Conservation (phyloP, 495 filamentous ascomycete species). For the Cudoniella acicularis region DNA sequence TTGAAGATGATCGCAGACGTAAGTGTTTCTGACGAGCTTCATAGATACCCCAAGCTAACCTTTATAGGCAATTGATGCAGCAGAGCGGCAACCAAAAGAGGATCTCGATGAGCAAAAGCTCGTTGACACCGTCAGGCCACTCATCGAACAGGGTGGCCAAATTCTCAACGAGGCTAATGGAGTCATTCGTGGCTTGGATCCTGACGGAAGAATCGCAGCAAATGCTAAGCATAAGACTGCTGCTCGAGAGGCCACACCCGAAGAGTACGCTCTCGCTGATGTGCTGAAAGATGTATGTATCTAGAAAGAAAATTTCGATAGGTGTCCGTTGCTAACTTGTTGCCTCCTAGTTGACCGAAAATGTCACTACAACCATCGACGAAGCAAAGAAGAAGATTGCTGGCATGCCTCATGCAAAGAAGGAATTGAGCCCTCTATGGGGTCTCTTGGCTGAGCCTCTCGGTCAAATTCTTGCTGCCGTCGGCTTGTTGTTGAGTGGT, state of each 20-base stretch:
- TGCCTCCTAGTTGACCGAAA: slow-evolving; percentile 43
- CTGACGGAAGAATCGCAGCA: slow-evolving; percentile 80
- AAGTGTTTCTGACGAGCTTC: slow-evolving; percentile 27
- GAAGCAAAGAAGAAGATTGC: slow-evolving; percentile 79
- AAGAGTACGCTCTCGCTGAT: slow-evolving; percentile 84
- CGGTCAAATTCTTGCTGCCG: slow-evolving; percentile 89
- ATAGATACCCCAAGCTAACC: slow-evolving; percentile 7
- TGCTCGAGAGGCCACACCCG: slow-evolving; percentile 76
- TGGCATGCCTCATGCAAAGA: slow-evolving; percentile 92
- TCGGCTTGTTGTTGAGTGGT: slow-evolving; percentile 78
- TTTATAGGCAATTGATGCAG: slow-evolving; percentile 66
- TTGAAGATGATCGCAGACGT: slow-evolving; percentile 85
- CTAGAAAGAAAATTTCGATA: neutral
- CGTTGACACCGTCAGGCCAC: slow-evolving; percentile 77
- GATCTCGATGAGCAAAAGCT: slow-evolving; percentile 89
- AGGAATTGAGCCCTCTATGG: slow-evolving; percentile 88
- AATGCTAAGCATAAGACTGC: slow-evolving; percentile 80
- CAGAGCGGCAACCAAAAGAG: slow-evolving; percentile 80
- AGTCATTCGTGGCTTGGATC: slow-evolving; percentile 84
- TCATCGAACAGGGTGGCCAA: slow-evolving; percentile 78
- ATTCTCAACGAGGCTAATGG: slow-evolving; percentile 88
- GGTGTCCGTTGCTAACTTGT: neutral
- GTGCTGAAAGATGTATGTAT: slow-evolving; percentile 66
- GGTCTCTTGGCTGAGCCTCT: slow-evolving; percentile 76
- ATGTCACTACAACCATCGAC: slow-evolving; percentile 73